Evolutionary conservation across 345 rosid species (phyloP).

Genomic region (Eucalyptus urophylla): DNA sequence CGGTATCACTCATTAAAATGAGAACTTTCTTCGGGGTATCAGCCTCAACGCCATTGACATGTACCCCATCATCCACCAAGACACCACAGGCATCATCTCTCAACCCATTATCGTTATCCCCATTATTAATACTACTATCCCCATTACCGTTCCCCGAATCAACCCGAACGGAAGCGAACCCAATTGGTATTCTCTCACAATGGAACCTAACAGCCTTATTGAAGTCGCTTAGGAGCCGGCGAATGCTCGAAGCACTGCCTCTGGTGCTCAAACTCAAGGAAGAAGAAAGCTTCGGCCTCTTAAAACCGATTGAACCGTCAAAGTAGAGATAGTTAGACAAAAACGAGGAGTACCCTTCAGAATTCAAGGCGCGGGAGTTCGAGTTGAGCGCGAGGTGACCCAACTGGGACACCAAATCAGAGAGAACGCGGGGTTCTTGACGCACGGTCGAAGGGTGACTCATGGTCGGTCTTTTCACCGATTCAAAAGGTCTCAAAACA

Average conservation of each 20-base stretch:
- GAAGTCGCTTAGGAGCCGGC: conserved; percentile 44
- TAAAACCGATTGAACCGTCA: conserved; percentile 14
- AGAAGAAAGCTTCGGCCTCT: conserved; percentile 13
- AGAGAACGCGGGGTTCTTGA: conserved; percentile 38
- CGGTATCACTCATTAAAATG: conserved; percentile 99
- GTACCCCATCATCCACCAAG: conserved; percentile 48
- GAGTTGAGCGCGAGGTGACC: conserved; percentile 30
- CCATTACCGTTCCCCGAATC: conserved; percentile 26
- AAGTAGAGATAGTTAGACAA: conserved; percentile 44
- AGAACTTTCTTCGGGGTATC: conserved; percentile 65
- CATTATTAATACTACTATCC: not conserved
- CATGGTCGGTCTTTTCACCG: conserved; percentile 20
- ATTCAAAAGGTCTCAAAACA: not conserved
- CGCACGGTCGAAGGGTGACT: conserved; percentile 47
- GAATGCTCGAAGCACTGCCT: conserved; percentile 24
- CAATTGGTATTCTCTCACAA: conserved; percentile 67
- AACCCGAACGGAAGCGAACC: conserved; percentile 58
- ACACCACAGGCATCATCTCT: conserved; percentile 40
- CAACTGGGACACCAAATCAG: conserved; percentile 45
- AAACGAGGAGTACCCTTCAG: conserved; percentile 36
- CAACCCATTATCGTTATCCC: conserved; percentile 11
- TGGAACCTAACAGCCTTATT: conserved; percentile 56
- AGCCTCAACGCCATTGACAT: conserved; percentile 33
- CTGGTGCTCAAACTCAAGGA: conserved; percentile 35
- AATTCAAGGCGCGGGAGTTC: conserved; percentile 8